phyloP scores from a whole-genome alignment of 352 stramenopile species.

The Phytophthora fragariae region DNA sequence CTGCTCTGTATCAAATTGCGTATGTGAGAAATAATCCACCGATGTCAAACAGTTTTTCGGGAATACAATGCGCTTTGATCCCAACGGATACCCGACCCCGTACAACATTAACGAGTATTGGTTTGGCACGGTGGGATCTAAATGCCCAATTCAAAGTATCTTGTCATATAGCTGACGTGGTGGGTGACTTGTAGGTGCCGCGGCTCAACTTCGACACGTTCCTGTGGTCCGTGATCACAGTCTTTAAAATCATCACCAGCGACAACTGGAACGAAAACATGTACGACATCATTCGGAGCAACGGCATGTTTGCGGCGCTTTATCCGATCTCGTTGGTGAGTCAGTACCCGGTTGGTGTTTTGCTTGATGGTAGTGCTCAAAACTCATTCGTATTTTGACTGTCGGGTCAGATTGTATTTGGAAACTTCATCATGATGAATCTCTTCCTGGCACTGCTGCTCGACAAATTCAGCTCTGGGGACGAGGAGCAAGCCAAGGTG shows the following conservation, averaged over 20 bases:
- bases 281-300: constrained; percentile 91
- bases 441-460: constrained; percentile 94
- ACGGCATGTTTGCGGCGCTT: constrained; percentile 56
- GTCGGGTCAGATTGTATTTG: constrained; percentile 75
- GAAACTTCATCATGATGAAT: constrained; percentile 94
- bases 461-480: constrained; percentile 85
- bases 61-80: constrained; percentile 94
- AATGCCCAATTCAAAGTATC: neutral
- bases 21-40: neutral
- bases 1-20: neutral
- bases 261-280: constrained; percentile 96
- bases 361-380: too few relatives aligned
- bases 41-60: constrained; percentile 84
- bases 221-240: constrained; percentile 75
- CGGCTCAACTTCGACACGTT: constrained; percentile 91
- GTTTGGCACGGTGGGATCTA: constrained; percentile 52
- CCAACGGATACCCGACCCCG: constrained; percentile 60
- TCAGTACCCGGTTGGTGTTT: too few relatives aligned
- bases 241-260: constrained; percentile 94
- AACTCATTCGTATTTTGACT: too few relatives aligned
- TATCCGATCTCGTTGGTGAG: constrained; percentile 89
- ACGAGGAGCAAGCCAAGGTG: constrained; percentile 52
- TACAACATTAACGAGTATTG: constrained; percentile 64
- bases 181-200: constrained; percentile 65
- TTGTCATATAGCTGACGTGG: neutral